Base-by-base conservation (phyloP, 2,329 filamentous ascomycete genomes). In the Fusarium nisikadoi region DNA sequence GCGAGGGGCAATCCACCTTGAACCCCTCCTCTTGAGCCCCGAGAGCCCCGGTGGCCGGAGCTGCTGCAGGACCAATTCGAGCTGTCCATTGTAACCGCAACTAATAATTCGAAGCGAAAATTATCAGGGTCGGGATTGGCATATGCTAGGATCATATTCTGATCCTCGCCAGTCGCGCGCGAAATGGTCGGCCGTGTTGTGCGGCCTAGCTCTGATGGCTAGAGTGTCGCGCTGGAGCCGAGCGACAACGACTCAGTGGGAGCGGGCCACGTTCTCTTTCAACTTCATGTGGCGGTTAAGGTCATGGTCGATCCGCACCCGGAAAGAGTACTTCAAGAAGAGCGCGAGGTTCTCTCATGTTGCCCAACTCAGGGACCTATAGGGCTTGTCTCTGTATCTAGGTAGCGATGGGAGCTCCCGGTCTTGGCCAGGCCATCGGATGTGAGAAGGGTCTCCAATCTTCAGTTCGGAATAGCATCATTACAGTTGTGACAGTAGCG, bases 221-320 rank as follows among this genome's bases (percentile, higher is more conserved):
- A 65, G 68, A 76, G 73, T 57, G 65, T 73, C 62, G 74, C 67
- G 66, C 67, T 67, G 72, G 75, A 67, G 69, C 65, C 58, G 55
- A 65, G 64, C 73, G 64, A 64, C 71, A 65, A 68, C 75, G 72
- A 76, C 74, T 77, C 75, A 77, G 71, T 77, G 74, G 74, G 71
- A 73, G 75, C 74, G 75, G 74, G 74, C 74, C 75, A 77, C 73
- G 75, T 76, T 76, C 75, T 71, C 75, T 72, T 73, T 71, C 75
- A 74, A 75, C 71, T 74, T 74, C 71, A 73, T 72, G 75, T 75
- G 74, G 75, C 75, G 73, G 75, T 70, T 77, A 72, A 55, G 55
- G 74, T 50, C 55, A 69, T 60, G 60, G 62, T 53, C 58, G 73
- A 73, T 73, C 70, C 62, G 63, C 55, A 71, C 49, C 35, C 54